Base-by-base conservation (phyloP, 2,329 filamentous ascomycete species). In the Stachybotrys elegans region DNA sequence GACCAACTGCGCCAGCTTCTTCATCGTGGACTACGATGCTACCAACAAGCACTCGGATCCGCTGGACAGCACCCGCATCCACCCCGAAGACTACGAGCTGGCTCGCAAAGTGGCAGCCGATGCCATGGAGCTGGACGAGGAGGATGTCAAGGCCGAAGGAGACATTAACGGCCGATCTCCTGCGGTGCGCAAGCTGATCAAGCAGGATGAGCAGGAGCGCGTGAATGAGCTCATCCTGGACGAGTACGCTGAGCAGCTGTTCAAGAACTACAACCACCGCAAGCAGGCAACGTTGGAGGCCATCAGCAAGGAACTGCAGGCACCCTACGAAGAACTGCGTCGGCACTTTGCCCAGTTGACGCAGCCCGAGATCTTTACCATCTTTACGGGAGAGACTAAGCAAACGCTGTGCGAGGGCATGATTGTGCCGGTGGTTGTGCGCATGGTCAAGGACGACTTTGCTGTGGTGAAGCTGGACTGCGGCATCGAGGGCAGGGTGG, bases 91-190 rank as follows among this genome's bases (percentile, higher is more conserved):
- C 62, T 98, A 98, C 65, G 93, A 98, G 55, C 84, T 98, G 49
- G 93, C 90, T 40, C 88, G 92, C 55, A 98, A 98, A 69, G 97
- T 98, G 85, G 93, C 93, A 17, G 93, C 93, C 4, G 93, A 98
- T 72, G 93, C 93, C 14, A 74, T 98, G 39, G 92, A 96, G 61
- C 76, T 98, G 53, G 93, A 98, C 55, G 93, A 98, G 67, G 93
- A 98, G 70, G 93, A 98, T 57, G 89, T 98, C 61, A 94, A 95
- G 66, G 89, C 87, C 2, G 91, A 97, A 68, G 86, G 86, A 5
- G 88, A 95, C 52, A 89, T 96, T 58, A 88, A 90, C 51, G 93
- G 93, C 1, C 76, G 86, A 0, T 90, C 88, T 14, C 93, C 92
- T 7, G 91, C 97, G 53, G 88, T 98, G 43, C 84, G 91, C 50